A percentile compares a stretch with the other conserved stretches of the same genome.
phyloP scores from a whole-genome alignment of 2,329 filamentous ascomycete species.

The Aspergillus fructus region DNA sequence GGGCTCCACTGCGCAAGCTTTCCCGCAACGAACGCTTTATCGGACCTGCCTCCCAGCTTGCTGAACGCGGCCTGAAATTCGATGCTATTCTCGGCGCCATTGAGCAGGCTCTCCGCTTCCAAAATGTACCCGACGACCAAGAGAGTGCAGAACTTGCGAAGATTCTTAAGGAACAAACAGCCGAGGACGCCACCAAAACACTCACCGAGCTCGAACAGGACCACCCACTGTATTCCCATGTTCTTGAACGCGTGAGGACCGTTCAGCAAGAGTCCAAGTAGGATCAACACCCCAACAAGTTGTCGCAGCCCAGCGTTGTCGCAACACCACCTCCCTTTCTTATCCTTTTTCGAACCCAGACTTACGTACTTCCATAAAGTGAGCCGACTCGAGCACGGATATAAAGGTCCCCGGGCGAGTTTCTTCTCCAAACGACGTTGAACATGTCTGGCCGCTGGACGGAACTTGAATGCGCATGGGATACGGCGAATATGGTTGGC shows the following conservation, averaged over 20 bases:
- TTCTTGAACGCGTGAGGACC: slow-evolving; percentile 76
- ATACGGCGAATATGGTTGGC: slow-evolving; percentile 33
- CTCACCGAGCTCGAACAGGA: slow-evolving; percentile 75
- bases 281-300: slow-evolving; percentile 11
- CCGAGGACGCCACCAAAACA: slow-evolving; percentile 74
- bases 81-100: slow-evolving; percentile 75
- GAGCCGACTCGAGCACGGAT: slow-evolving; percentile 29
- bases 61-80: slow-evolving; percentile 73
- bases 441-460: slow-evolving; percentile 26
- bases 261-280: slow-evolving; percentile 63
- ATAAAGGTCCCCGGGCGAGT: slow-evolving; percentile 19
- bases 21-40: slow-evolving; percentile 95
- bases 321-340: slow-evolving; percentile 1
- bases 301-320: slow-evolving; percentile 1
- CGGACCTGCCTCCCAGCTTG: slow-evolving; percentile 83
- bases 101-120: slow-evolving; percentile 93
- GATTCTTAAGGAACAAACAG: slow-evolving; percentile 72
- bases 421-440: slow-evolving; percentile 18
- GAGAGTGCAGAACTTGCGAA: slow-evolving; percentile 83
- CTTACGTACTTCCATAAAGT: slow-evolving; percentile 21
- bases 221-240: slow-evolving; percentile 74
- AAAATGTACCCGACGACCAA: slow-evolving; percentile 87
- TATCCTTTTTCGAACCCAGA: slow-evolving; percentile 13
- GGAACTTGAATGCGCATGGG: slow-evolving; percentile 28
- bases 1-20: slow-evolving; percentile 90